Evolutionary conservation across 306 rosid species (phyloP).

Genomic region (Vachellia pachyceras): DNA sequence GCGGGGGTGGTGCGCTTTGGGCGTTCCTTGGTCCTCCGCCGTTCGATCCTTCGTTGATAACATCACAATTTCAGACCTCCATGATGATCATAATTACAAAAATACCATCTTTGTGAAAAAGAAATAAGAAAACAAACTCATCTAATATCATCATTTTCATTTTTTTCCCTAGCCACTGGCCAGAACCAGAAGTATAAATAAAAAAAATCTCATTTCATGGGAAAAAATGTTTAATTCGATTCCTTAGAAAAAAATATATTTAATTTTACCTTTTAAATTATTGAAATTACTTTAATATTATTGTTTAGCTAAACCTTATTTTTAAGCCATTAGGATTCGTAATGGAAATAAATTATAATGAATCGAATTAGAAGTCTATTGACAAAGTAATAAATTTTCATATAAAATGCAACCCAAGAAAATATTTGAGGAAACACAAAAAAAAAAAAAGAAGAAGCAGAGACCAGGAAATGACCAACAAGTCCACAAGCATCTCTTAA

Average conservation of each 20-base stretch:
- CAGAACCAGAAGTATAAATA: no score
- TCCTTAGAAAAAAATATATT: not conserved
- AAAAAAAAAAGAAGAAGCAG: no score
- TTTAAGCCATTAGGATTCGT: no score
- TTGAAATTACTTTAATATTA: not conserved
- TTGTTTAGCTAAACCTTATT: not conserved
- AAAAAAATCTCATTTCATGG: not conserved
- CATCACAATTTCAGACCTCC: conserved; percentile 38
- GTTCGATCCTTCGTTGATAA: conserved; percentile 51
- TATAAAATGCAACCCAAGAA: not conserved
- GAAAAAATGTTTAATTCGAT: not conserved
- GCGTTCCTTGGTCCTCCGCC: conserved; percentile 59
- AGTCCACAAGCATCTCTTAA: not conserved
- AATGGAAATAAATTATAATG: not conserved
- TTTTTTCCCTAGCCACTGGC: not conserved
- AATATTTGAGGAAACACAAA: not conserved
- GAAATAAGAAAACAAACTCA: not conserved
- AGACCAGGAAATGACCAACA: not conserved
- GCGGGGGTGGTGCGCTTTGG: conserved; percentile 43
- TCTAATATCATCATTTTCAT: not conserved
- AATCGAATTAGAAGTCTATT: not conserved
- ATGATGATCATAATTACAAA: conserved; percentile 28
- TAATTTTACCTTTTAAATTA: not conserved
- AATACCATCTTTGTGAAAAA: conserved; percentile 3
- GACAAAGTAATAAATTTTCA: not conserved